phyloP scores from a whole-genome alignment of 352 stramenopile genomes.

The Stramenopiles sp. region DNA sequence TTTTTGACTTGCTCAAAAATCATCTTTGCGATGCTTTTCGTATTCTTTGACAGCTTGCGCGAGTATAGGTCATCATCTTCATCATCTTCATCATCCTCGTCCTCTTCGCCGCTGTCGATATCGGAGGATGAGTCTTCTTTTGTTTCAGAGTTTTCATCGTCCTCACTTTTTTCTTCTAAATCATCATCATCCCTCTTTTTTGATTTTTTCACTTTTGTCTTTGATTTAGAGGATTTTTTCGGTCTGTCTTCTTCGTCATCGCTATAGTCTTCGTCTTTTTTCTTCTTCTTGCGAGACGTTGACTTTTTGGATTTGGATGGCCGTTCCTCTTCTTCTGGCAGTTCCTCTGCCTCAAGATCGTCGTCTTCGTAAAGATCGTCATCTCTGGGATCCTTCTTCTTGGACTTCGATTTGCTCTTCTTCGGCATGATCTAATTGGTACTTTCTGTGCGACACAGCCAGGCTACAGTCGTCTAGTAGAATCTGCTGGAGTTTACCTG shows the following conservation, averaged over 20 bases:
- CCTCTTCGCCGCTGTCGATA: too few species aligned
- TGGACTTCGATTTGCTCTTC: neutral
- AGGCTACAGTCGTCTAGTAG: too few species aligned
- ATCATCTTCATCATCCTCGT: neutral
- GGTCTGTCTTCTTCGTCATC: neutral
- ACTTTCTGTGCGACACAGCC: too few species aligned
- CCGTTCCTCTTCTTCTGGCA: neutral
- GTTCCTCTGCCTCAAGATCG: neutral
- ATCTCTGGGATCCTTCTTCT: neutral
- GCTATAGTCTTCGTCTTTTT: too few species aligned
- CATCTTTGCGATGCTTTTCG: neutral
- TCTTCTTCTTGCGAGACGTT: neutral
- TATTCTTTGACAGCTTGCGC: neutral
- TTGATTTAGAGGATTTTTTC: too few species aligned
- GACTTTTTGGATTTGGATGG: neutral
- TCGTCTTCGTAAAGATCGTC: neutral
- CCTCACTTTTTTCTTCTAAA: neutral
- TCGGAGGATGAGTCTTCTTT: neutral
- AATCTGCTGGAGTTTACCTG: too few species aligned
- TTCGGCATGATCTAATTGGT: too few species aligned
- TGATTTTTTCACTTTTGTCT: too few species aligned
- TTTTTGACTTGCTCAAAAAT: neutral
- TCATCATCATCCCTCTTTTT: neutral
- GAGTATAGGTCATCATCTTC: neutral
- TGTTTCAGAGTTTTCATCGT: neutral